Conservation (phyloP, 2,329 filamentous ascomycete genomes). For the Teratosphaeria viscida region DNA sequence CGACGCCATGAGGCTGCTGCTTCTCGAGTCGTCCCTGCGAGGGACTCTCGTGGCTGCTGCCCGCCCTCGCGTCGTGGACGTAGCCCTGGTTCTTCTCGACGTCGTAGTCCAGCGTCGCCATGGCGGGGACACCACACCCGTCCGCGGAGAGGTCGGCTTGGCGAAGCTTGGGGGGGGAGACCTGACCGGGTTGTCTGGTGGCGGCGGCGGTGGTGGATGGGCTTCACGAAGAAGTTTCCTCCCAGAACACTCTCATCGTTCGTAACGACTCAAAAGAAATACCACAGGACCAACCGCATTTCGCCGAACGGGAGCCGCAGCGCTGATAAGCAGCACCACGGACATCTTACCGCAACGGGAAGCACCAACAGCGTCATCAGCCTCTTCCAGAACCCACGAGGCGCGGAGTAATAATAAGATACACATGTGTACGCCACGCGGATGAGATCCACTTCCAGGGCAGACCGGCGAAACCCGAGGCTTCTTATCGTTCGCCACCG, state of each 20-base stretch:
- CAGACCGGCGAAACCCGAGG: not conserved
- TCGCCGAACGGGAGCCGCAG: not conserved
- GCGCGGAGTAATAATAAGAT: not conserved
- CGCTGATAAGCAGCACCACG: not conserved
- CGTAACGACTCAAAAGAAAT: not conserved
- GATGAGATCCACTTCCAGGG: not conserved
- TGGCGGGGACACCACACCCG: not conserved
- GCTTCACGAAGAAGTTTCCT: slow-evolving; percentile 1
- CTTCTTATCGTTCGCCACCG: not conserved
- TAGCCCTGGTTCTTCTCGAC: slow-evolving; percentile 10
- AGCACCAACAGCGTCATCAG: not conserved
- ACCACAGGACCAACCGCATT: not conserved
- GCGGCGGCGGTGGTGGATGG: not conserved
- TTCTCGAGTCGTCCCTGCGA: slow-evolving; percentile 1
- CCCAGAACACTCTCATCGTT: not conserved
- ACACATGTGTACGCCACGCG: not conserved
- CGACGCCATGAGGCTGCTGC: slow-evolving; percentile 6
- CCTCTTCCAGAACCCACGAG: not conserved
- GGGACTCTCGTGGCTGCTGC: not conserved
- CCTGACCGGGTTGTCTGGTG: too few relatives aligned
- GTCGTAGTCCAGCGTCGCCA: slow-evolving; percentile 7
- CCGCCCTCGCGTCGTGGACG: not conserved
- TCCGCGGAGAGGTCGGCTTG: not conserved
- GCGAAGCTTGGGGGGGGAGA: not conserved
- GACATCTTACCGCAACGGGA: not conserved